Base-by-base conservation (phyloP, 2,329 filamentous ascomycete species). In the Neoscytalidium dimidiatum region DNA sequence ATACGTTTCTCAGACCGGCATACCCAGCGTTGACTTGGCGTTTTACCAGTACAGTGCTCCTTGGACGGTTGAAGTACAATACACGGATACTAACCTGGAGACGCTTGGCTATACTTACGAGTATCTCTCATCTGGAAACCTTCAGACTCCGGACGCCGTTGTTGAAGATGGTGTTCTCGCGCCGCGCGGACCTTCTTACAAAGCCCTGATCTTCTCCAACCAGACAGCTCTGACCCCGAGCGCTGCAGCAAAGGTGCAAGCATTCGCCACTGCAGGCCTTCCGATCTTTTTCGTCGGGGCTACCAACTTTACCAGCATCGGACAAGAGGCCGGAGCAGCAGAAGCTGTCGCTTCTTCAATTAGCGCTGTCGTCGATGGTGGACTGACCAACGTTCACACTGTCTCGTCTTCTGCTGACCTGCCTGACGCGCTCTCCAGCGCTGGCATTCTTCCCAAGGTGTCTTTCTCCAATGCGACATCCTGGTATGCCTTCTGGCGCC, bases 51-150 rank as follows among this genome's bases (percentile, higher is more conserved):
- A 66, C 52, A 66, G 52, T n/a, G 21, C 63, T 13, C 70, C 70
- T 2, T 70, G 67, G 67, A 8, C 46, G 1, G 48, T 62, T 2
- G 23, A 44, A 6, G 41, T 17, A 3, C 65, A 66, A 53, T 70
- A 70, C 48, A 52, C 52, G n/a, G 67, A 68, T 2, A 62, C 48
- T 1, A 69, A 69, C 31, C 63, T 71, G n/a, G 65, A 69, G 13
- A 41, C 66, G 13, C 64, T 65, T 2, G 68, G 79, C 0, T 81
- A 74, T 66, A 74, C 78, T 0, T 83, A 82, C 66, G 77, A 79
- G 13, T 84, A 84, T 65, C 71, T 84, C 0, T 75, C 74, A 2
- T 78, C 82, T 0, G 78, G 80, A 17, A 83, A 83, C 61, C 77
- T 85, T 29, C 71, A 63, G 1, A 75, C 80, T 0, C 72, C 76